phyloP scores from a whole-genome alignment of 169 alveolate species.

The Plasmodium billcollinsi region DNA sequence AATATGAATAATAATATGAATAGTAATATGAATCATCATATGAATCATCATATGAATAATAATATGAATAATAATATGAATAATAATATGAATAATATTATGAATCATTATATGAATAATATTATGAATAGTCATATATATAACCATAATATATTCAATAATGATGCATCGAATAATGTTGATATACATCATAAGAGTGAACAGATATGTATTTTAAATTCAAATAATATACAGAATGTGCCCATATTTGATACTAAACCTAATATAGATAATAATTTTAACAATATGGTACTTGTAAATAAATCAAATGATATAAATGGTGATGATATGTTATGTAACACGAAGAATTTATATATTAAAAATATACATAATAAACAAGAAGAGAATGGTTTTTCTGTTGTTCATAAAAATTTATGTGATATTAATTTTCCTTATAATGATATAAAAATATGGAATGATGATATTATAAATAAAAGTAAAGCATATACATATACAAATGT shows the following conservation, averaged over 20 bases:
- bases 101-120: not conserved
- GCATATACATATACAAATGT: not conserved
- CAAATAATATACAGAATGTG: too few species aligned
- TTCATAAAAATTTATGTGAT: too few species aligned
- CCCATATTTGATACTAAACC: not conserved
- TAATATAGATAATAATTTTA: not conserved
- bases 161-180: not conserved
- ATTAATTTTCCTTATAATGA: not conserved
- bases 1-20: not conserved
- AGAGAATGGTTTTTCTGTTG: too few species aligned
- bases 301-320: not conserved
- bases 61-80: not conserved
- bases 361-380: not conserved
- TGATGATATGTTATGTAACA: not conserved
- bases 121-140: not conserved
- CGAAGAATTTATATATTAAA: not conserved
- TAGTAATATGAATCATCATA: not conserved
- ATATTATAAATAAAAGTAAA: not conserved
- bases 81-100: not conserved
- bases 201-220: not conserved
- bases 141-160: not conserved
- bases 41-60: not conserved
- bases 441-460: not conserved
- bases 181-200: constrained; percentile 10
- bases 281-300: constrained; percentile 3